Evolutionary conservation across 2,329 filamentous ascomycete species (phyloP).

Genomic region (Xylariaceae sp.): DNA sequence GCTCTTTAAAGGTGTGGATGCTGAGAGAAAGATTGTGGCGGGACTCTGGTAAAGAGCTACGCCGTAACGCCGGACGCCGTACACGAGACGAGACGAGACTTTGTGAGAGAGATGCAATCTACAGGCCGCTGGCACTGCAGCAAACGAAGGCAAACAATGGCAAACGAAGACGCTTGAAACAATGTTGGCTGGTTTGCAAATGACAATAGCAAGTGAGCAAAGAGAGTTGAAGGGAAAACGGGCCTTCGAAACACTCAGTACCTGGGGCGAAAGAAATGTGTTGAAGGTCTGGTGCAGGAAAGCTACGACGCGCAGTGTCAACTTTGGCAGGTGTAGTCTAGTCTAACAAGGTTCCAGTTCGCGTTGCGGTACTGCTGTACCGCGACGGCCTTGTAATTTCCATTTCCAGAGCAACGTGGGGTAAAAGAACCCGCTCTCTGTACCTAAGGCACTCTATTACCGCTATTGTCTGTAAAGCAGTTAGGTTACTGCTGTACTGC

Average conservation of each 20-base stretch:
- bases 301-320: too few species aligned
- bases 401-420: constrained; percentile 24
- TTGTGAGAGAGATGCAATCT: too few species aligned
- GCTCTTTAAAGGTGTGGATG: neutral
- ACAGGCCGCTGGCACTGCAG: too few species aligned
- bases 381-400: constrained; percentile 18
- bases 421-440: constrained; percentile 1
- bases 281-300: too few species aligned
- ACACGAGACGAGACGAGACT: constrained; percentile 3
- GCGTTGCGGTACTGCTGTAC: constrained; percentile 20
- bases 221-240: constrained; percentile 6
- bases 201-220: constrained; percentile 7
- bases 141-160: constrained; percentile 3
- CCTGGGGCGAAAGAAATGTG: constrained; percentile 14
- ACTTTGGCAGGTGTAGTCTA: too few species aligned
- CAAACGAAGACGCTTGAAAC: too few species aligned
- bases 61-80: constrained; percentile 15
- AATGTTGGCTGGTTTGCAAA: neutral
- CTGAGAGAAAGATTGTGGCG: constrained; percentile 3
- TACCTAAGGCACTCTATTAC: neutral
- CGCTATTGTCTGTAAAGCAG: too few species aligned
- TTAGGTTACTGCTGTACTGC: too few species aligned
- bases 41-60: constrained; percentile 20
- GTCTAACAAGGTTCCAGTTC: constrained; percentile 3
- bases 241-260: constrained; percentile 18